phyloP scores from a whole-genome alignment of 2,329 filamentous ascomycete genomes.

The Trichoderma sp. region DNA sequence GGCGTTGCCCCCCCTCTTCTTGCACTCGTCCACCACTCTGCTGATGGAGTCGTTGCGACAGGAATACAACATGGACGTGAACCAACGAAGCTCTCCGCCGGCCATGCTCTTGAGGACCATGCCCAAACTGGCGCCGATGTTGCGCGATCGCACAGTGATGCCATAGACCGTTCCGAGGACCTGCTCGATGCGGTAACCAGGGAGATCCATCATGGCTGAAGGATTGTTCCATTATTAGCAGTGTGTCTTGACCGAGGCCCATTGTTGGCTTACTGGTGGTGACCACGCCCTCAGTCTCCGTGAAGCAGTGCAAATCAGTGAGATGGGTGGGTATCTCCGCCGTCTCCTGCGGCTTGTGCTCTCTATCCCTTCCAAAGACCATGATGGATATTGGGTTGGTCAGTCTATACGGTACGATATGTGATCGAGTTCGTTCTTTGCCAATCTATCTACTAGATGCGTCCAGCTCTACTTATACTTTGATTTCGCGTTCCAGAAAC shows the following conservation, averaged over 20 bases:
- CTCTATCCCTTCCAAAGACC: conserved; percentile 33
- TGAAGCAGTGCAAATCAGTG: conserved; percentile 59
- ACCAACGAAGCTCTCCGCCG: conserved; percentile 62
- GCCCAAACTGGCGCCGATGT: conserved; percentile 58
- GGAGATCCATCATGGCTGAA: conserved; percentile 62
- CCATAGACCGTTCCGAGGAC: conserved; percentile 63
- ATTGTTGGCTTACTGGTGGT: conserved; percentile 49
- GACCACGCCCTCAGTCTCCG: conserved; percentile 63
- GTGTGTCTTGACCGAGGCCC: neutral
- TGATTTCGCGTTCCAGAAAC: neutral
- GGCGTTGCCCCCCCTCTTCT: conserved; percentile 61
- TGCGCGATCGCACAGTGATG: conserved; percentile 59
- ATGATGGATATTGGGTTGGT: neutral
- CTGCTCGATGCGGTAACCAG: conserved; percentile 60
- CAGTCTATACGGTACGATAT: neutral
- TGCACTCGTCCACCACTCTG: conserved; percentile 58
- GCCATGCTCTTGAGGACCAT: conserved; percentile 60
- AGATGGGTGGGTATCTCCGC: conserved; percentile 46
- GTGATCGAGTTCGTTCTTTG: neutral
- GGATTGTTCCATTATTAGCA: neutral
- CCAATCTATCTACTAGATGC: neutral
- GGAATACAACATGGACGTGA: conserved; percentile 61
- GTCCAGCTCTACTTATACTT: conserved; percentile 16
- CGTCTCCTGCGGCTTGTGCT: conserved; percentile 35
- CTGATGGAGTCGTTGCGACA: conserved; percentile 62